A percentile compares a stretch with the other conserved stretches of the same genome.
Conservation (phyloP, 2,329 filamentous ascomycete genomes). For the Emmonsia crescens region DNA sequence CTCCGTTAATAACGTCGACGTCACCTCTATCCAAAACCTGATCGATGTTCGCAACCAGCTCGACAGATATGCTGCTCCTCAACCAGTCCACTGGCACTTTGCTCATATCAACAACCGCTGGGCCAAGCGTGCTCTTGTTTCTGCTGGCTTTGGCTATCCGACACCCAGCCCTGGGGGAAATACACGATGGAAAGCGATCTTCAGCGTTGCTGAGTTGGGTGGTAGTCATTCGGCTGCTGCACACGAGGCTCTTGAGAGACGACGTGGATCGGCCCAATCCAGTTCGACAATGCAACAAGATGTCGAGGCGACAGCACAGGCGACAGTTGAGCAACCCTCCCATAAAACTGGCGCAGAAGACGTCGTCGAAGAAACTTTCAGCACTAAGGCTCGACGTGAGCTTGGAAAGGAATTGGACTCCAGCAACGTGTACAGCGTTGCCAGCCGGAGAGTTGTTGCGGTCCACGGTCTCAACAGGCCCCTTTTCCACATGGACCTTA, state of each 20-base stretch:
- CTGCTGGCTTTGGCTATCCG: slow-evolving; percentile 81
- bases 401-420: slow-evolving; percentile 37
- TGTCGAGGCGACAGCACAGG: background rate
- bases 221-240: slow-evolving; percentile 59
- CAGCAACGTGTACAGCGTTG: slow-evolving; percentile 37
- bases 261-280: slow-evolving; percentile 31
- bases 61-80: slow-evolving; percentile 69
- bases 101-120: slow-evolving; percentile 88
- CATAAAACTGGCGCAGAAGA: background rate
- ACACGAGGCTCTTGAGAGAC: slow-evolving; percentile 54
- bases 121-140: slow-evolving; percentile 81
- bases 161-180: slow-evolving; percentile 44
- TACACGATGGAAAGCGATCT: slow-evolving; percentile 84
- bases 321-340: background rate
- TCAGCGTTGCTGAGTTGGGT: slow-evolving; percentile 79
- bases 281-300: slow-evolving; percentile 16
- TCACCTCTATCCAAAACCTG: slow-evolving; percentile 82
- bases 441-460: slow-evolving; percentile 43
- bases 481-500: slow-evolving; percentile 88
- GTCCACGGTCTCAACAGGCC: slow-evolving; percentile 82
- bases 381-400: slow-evolving; percentile 24
- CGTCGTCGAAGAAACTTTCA: slow-evolving; percentile 15
- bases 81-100: slow-evolving; percentile 87
- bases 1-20: slow-evolving; percentile 85
- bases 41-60: slow-evolving; percentile 94